phyloP scores from a whole-genome alignment of 169 alveolate genomes.

The Eimeria tenella region DNA sequence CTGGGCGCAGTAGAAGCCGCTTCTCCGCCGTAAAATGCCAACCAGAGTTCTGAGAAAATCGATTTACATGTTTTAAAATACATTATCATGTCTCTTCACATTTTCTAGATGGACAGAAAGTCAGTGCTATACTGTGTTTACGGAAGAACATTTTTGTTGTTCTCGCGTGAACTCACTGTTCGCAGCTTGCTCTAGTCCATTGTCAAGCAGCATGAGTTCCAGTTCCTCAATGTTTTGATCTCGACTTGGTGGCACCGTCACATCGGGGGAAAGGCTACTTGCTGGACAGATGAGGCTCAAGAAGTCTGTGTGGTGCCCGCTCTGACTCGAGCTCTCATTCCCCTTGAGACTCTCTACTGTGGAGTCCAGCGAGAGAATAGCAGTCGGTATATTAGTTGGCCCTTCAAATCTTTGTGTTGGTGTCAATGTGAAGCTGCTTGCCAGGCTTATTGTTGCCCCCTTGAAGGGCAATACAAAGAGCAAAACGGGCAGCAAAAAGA shows the following conservation, averaged over 20 bases:
- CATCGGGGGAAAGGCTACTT: conserved; percentile 24
- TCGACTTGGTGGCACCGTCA: conserved; percentile 37
- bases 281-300: conserved; percentile 36
- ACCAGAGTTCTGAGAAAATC: conserved; percentile 51
- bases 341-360: neutral
- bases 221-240: conserved; percentile 48
- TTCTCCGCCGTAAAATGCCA: conserved; percentile 48
- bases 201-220: conserved; percentile 34
- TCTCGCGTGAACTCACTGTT: conserved; percentile 42
- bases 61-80: neutral
- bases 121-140: too few species aligned
- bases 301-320: neutral
- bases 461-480: conserved; percentile 30
- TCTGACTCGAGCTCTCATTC: neutral
- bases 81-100: too few species aligned
- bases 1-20: conserved; percentile 16
- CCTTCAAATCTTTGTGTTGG: neutral
- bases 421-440: conserved; percentile 2
- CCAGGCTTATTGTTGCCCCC: neutral
- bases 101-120: too few species aligned
- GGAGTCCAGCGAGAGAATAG: neutral
- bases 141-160: neutral
- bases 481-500: conserved; percentile 40
- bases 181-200: conserved; percentile 42
- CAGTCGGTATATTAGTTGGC: conserved; percentile 3